Base-by-base conservation (phyloP, 1,139 yeast genomes). In the Kazachstania sp. region DNA sequence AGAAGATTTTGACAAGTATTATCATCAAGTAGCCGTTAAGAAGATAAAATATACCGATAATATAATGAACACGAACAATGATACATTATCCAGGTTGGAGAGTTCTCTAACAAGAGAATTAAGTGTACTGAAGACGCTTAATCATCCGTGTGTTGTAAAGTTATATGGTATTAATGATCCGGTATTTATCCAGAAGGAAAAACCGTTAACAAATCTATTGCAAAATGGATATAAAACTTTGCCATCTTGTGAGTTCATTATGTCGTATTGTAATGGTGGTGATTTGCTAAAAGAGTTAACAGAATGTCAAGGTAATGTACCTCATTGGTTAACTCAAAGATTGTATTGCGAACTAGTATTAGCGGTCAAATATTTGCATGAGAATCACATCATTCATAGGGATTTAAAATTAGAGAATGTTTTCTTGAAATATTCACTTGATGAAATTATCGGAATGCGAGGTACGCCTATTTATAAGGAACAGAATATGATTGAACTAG, bases 391-490 rank as follows among this genome's bases (percentile, higher is more conserved):
- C 19, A 83, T 90, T 15, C 97, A 90, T 65, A 77, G 97, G 52
- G 97, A 90, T 61, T 75, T 90, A 55, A 87, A 88, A 67, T 71
- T 90, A 37, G 97, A 90, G 55, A 92, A 87, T 59, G 73, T 87
- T 1, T 65, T 87, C 29, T 65, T 88, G 26, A 77, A 75, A 38
- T 55, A 53, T 46, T 58, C 65, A 7, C 60, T 69, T 3, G 66
- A 66, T 1, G 67, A 66, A 15, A 60, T 71, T 43, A 55, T 65
- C 31, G 54, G 46, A 0, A 48, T 63, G 53, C 54, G 51, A 16
- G 57, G 50, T 38, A 38, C 51, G 2, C 41, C 50, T 5, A 41
- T 45, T 3, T 50, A 52, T 34, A 44, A 28, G 29, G 48, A 45
- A 23, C 54, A 54, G 12, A 55, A 54, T 37, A 52, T 86, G 2